A percentile compares a stretch with the other conserved stretches of the same genome.
Conservation (phyloP, 208 protist genomes). For the Novymonas esmeraldas region DNA sequence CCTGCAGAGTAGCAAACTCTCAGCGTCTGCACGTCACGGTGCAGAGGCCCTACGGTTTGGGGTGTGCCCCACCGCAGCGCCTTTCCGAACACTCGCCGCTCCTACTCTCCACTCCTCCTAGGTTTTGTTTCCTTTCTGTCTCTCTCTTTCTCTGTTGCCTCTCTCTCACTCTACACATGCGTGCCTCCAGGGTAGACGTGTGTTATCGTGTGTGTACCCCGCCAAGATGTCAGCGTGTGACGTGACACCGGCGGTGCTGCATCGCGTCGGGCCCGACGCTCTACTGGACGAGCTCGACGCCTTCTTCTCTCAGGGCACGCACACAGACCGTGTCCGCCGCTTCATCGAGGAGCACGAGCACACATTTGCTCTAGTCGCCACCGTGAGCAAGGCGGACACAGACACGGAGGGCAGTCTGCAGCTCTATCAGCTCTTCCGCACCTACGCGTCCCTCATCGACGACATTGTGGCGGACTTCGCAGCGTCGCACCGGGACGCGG, state of each 20-base stretch:
- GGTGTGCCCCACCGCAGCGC: too few relatives aligned
- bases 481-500: too few relatives aligned
- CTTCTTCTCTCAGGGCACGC: conserved; percentile 66
- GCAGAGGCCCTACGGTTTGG: too few relatives aligned
- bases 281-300: conserved; percentile 59
- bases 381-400: conserved; percentile 19
- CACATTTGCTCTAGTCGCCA: conserved; percentile 29
- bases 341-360: conserved; percentile 63
- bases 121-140: too few relatives aligned
- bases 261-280: background rate
- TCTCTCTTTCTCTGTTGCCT: too few relatives aligned
- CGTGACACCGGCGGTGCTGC: background rate
- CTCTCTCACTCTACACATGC: too few relatives aligned
- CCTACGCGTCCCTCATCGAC: conserved; percentile 62
- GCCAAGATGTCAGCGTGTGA: background rate
- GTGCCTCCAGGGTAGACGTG: too few relatives aligned
- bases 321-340: conserved; percentile 62
- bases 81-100: too few relatives aligned
- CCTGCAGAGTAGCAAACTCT: too few relatives aligned
- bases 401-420: conserved; percentile 55
- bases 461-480: conserved; percentile 57
- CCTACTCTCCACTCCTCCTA: too few relatives aligned
- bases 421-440: conserved; percentile 58
- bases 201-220: too few relatives aligned
- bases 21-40: too few relatives aligned